These are phyloP conservation scores for Pyrenula massariospora DNA, from an alignment of 495 filamentous ascomycete species.

Conservation along the genomic window DNA sequence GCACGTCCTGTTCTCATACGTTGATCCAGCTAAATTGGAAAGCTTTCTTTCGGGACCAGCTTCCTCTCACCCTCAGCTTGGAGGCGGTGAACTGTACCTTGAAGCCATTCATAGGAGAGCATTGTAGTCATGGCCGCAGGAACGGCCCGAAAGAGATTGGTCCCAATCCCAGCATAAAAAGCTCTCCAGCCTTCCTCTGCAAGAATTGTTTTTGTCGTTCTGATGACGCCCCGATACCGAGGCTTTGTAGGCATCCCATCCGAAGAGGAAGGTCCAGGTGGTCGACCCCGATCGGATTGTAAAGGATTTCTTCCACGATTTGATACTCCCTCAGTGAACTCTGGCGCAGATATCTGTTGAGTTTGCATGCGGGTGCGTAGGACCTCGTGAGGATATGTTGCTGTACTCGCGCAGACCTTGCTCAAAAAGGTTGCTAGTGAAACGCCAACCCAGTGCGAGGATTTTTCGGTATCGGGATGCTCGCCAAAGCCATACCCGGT, in stretches of 20 bases:
- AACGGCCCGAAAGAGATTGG: conserved; percentile 91
- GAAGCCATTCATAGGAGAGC: conserved; percentile 87
- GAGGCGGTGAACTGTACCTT: conserved; percentile 40
- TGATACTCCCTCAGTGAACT: conserved; percentile 42
- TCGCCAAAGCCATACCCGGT: conserved; percentile 78
- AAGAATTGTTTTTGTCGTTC: conserved; percentile 73
- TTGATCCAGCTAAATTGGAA: too few relatives aligned
- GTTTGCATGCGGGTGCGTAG: conserved; percentile 83
- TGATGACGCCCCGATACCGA: conserved; percentile 71
- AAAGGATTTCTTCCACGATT: conserved; percentile 52
- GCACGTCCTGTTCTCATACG: too few relatives aligned
- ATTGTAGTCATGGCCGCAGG: conserved; percentile 94
- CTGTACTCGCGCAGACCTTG: conserved; percentile 87
- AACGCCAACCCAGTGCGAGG: conserved; percentile 60
- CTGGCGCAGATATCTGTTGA: conserved; percentile 53
- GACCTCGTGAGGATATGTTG: conserved; percentile 97
- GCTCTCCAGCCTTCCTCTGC: conserved; percentile 90
- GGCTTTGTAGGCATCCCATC: conserved; percentile 47
- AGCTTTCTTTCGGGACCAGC: conserved; percentile 6
- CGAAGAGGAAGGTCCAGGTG: conserved; percentile 36
- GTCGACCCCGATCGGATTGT: conserved; percentile 28
- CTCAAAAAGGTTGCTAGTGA: conserved; percentile 83
- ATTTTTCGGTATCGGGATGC: conserved; percentile 41
- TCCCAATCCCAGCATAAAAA: conserved; percentile 96
- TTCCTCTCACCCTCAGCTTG: conserved; percentile 37